These are phyloP conservation scores for Nissolia schottii DNA, from an alignment of 306 rosid species.

Conservation along the genomic window DNA sequence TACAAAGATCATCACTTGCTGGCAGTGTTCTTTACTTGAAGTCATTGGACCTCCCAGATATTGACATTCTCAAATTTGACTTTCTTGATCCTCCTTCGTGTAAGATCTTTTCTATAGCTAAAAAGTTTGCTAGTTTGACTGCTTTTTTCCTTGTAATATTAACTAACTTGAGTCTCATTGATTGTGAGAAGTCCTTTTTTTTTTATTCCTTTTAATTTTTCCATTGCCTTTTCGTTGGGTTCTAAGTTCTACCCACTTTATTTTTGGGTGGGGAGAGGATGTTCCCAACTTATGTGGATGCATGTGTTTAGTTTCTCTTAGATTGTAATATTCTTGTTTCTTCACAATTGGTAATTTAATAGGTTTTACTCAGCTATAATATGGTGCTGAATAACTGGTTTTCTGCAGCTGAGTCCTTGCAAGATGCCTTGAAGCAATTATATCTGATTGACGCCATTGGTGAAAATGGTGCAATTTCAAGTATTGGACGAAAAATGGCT, in stretches of 20 bases:
- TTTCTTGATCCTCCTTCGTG: conserved; percentile 88
- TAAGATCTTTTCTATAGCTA: conserved; percentile 31
- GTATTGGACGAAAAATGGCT: conserved; percentile 86
- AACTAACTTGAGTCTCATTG: neutral
- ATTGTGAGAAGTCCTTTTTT: neutral
- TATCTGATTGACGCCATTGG: conserved; percentile 90
- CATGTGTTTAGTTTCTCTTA: conserved; percentile 2
- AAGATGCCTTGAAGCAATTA: conserved; percentile 94
- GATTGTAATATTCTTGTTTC: neutral
- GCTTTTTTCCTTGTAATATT: conserved; percentile 9
- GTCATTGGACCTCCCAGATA: conserved; percentile 91
- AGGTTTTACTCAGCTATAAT: conserved; percentile 3
- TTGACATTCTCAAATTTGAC: conserved; percentile 89
- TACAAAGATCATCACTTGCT: conserved; percentile 88
- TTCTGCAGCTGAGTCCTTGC: conserved; percentile 78
- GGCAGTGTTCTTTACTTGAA: conserved; percentile 96
- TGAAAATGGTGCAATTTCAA: conserved; percentile 77
- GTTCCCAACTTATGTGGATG: neutral
- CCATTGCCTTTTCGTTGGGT: neutral
- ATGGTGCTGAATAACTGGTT: conserved; percentile 32
- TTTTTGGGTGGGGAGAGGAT: neutral
- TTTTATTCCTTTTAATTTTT: neutral
- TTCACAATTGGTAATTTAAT: neutral
- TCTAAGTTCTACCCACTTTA: neutral
- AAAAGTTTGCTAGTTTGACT: neutral